Evolutionary conservation across 192 early-diverging fungal species (phyloP).

Genomic region (Geosiphon pyriformis): DNA sequence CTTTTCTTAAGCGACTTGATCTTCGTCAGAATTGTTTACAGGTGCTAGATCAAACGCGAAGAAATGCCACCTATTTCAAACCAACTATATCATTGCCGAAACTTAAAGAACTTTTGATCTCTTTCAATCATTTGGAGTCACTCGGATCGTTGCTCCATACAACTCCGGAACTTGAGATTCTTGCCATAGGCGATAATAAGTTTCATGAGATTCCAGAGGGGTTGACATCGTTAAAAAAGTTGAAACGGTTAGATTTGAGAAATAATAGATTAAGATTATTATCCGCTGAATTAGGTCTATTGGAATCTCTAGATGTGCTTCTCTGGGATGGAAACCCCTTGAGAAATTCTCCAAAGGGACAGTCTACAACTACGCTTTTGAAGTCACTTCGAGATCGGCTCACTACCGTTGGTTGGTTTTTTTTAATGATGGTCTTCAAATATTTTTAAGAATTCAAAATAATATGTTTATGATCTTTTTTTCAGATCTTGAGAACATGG

Average conservation of each 20-base stretch:
- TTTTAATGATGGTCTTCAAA: constrained; percentile 12
- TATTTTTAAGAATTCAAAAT: not conserved
- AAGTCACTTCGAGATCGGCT: constrained; percentile 37
- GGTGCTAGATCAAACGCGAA: constrained; percentile 23
- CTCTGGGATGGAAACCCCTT: constrained; percentile 49
- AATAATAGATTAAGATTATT: constrained; percentile 41
- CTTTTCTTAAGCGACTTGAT: constrained; percentile 28
- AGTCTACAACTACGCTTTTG: constrained; percentile 36
- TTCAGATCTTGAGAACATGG: constrained; percentile 27
- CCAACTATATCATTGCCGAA: constrained; percentile 32
- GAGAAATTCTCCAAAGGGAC: constrained; percentile 32
- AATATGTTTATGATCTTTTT: not conserved
- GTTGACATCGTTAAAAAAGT: constrained; percentile 27
- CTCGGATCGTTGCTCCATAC: constrained; percentile 29
- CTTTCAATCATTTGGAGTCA: constrained; percentile 33
- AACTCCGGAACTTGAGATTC: constrained; percentile 31
- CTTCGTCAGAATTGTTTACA: constrained; percentile 30
- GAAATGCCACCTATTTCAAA: constrained; percentile 23
- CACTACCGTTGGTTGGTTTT: constrained; percentile 25
- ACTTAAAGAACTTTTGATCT: constrained; percentile 41
- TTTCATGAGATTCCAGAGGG: constrained; percentile 38
- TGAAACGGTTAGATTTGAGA: constrained; percentile 48
- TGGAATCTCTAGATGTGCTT: constrained; percentile 40
- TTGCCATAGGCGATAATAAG: constrained; percentile 43
- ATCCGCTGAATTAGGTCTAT: constrained; percentile 38